These are phyloP conservation scores for Podaxis mareebaensis DNA, from an alignment of 768 basidiomycete species.

Conservation along the genomic window DNA sequence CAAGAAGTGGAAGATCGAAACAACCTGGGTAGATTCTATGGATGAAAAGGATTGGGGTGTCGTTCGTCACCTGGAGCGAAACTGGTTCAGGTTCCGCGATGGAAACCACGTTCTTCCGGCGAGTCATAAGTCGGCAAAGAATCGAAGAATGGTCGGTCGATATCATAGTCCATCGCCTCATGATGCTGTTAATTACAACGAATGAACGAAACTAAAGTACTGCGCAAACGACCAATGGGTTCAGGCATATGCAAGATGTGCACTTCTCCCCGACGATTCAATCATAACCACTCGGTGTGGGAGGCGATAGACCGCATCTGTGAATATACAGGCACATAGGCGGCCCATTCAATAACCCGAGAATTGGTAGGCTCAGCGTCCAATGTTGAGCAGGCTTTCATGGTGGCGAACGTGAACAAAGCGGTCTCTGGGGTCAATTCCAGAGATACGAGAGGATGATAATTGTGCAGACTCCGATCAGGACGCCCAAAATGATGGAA, in stretches of 20 bases:
- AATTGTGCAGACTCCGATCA: slow-evolving; percentile 86
- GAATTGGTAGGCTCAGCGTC: background rate
- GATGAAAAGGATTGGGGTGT: slow-evolving; percentile 54
- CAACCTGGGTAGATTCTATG: slow-evolving; percentile 46
- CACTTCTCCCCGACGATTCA: background rate
- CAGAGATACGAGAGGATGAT: slow-evolving; percentile 50
- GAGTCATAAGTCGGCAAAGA: slow-evolving; percentile 23
- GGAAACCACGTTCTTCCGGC: slow-evolving; percentile 40
- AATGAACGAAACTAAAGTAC: background rate
- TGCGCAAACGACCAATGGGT: background rate
- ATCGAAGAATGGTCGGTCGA: slow-evolving; percentile 15
- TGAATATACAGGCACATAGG: no score
- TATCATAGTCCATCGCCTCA: slow-evolving; percentile 1
- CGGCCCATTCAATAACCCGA: no score
- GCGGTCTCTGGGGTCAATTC: slow-evolving; percentile 26
- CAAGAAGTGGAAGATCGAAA: slow-evolving; percentile 78
- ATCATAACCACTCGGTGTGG: background rate
- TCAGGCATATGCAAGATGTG: background rate
- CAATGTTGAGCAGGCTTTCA: background rate
- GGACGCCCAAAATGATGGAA: slow-evolving; percentile 80
- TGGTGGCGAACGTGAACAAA: background rate
- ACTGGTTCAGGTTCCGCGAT: slow-evolving; percentile 65
- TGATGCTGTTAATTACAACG: background rate
- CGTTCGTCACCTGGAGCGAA: slow-evolving; percentile 65
- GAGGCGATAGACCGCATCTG: no score